phyloP scores from a whole-genome alignment of 108 stramenopile genomes.

The Cyclotella choctawhatcheeana region DNA sequence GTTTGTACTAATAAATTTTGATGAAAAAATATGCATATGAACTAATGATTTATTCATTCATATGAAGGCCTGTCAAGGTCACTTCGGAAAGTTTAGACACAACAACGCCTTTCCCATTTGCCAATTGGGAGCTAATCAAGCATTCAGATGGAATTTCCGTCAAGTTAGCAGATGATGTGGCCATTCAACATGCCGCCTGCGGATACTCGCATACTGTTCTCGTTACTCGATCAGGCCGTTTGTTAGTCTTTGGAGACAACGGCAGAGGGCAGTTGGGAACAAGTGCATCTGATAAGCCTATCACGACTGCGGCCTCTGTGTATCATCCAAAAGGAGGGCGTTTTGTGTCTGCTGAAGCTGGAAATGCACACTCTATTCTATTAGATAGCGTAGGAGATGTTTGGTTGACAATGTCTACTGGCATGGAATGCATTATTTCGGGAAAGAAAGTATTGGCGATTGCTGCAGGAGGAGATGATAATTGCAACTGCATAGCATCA shows the following conservation, averaged over 20 bases:
- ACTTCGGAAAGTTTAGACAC: too few species aligned
- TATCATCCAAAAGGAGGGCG: constrained; percentile 49
- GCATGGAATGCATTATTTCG: constrained; percentile 34
- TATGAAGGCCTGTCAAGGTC: too few species aligned
- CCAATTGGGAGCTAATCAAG: constrained; percentile 54
- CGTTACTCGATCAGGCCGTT: constrained; percentile 58
- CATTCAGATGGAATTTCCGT: constrained; percentile 21
- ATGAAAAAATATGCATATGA: too few species aligned
- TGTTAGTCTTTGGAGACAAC: constrained; percentile 75
- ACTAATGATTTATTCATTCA: too few species aligned
- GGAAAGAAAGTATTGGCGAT: constrained; percentile 51
- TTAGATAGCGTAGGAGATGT: constrained; percentile 69
- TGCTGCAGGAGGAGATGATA: constrained; percentile 63
- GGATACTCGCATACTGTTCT: constrained; percentile 67
- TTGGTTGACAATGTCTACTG: constrained; percentile 55
- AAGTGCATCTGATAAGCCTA: constrained; percentile 11
- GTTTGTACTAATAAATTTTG: too few species aligned
- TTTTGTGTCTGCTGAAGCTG: constrained; percentile 66
- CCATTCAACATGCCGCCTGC: constrained; percentile 70
- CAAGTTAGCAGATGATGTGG: constrained; percentile 58
- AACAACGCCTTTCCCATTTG: too few species aligned
- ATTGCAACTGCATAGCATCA: constrained; percentile 52
- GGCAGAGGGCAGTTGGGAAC: constrained; percentile 61
- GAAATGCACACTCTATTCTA: constrained; percentile 54
- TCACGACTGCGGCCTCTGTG: constrained; percentile 25